Evolutionary conservation across 2,329 filamentous ascomycete genomes (phyloP), one percentile per base, ranked within the genome.

Genomic region (Arthrobotrys musiformis): DNA sequence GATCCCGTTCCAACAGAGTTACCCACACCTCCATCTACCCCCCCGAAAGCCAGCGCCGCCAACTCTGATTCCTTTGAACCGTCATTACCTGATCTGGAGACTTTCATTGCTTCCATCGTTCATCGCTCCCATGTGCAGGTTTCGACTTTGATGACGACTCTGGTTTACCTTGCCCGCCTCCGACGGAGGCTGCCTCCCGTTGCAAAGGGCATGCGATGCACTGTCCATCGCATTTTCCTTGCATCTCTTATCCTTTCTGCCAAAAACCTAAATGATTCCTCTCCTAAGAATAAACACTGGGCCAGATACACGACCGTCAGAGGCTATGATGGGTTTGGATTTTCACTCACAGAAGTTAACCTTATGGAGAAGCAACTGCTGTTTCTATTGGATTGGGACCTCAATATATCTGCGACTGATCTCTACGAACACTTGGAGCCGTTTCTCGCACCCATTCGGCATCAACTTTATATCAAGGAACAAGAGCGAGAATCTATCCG

Each of bases 281-380:
- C 93, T 11, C 95, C 95, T 79, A 98, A 98, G 90, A 99, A 99
- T 89, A 98, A 98, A 90, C 95, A 99, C 88, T 99, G 95, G 95
- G 94, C 95, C 79, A 91, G 90, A 82, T 99, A 98, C 87, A 97
- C 92, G 76, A 86, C 90, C 81, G 90, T 97, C 81, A 88, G 87
- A 79, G 89, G 88, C 66, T 91, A 87, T 83, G 89, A 90, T 9
- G 89, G 87, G 82, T 99, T 98, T 82, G 92, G 93, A 81, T 98
- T 99, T 87, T 94, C 90, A 81, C 88, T 94, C 80, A 95, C 93
- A 37, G 95, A 99, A 85, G 95, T 99, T 81, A 99, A 99, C 86
- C 88, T 98, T 79, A 99, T 99, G 95, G 95, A 99, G 88, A 96
- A 97, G 88, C 95, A 99, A 85, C 88, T 99, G 30, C 90, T 99